Percentiles rank a stretch among this genome's conserved stretches.
These are phyloP conservation scores for Dactylellina parvicollis DNA, from an alignment of 2,329 filamentous ascomycete genomes.

Conservation along the genomic window DNA sequence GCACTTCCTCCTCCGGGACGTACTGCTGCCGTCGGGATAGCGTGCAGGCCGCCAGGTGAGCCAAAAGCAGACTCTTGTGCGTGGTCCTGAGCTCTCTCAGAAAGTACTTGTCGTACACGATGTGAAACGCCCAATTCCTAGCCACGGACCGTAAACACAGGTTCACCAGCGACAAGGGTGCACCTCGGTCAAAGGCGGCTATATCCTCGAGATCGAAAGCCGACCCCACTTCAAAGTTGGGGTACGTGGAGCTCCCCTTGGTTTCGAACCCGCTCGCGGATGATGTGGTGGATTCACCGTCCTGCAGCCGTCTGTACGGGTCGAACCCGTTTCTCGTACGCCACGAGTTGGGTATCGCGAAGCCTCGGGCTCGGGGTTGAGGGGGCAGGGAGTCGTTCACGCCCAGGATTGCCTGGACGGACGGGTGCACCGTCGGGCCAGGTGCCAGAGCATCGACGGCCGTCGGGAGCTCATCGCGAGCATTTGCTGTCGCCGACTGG, in stretches of 20 bases:
- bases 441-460: conserved; percentile 35
- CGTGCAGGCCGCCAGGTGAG: conserved; percentile 53
- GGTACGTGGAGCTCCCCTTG: conserved; percentile 33
- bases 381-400: conserved; percentile 44
- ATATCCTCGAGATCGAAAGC: conserved; percentile 30
- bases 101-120: conserved; percentile 56
- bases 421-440: conserved; percentile 56
- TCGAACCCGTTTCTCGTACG: conserved; percentile 37
- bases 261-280: conserved; percentile 50
- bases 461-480: conserved; percentile 10
- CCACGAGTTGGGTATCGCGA: conserved; percentile 42
- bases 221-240: conserved; percentile 41
- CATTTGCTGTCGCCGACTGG: conserved; percentile 20
- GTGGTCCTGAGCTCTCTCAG: conserved; percentile 53
- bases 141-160: conserved; percentile 54
- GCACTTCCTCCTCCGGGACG: conserved; percentile 26
- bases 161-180: conserved; percentile 41
- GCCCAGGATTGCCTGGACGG: conserved; percentile 56
- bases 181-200: background rate
- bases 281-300: conserved; percentile 46
- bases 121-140: conserved; percentile 55
- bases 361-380: conserved; percentile 51
- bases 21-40: conserved; percentile 30
- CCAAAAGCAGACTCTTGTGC: conserved; percentile 55
- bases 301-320: conserved; percentile 37